Base-by-base conservation (phyloP, 2,329 filamentous ascomycete species). In the Colletotrichum limetticola region DNA sequence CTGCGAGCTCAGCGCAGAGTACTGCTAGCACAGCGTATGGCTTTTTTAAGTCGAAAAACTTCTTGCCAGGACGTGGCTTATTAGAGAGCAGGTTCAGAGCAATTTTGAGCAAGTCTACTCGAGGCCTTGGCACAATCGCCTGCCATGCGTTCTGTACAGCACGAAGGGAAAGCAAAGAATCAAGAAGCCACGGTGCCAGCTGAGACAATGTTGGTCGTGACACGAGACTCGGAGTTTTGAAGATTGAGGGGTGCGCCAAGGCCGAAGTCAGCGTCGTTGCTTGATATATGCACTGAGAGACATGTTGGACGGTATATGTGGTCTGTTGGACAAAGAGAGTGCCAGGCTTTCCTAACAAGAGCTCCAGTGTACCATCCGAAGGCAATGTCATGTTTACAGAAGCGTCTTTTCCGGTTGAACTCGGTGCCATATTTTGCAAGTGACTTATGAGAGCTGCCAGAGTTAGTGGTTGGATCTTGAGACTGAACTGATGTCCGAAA, bases 121-220 rank as follows among this genome's bases (percentile, higher is more conserved):
- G 57, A 26, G 53, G 26, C 35, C 24, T 59, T 46, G 74, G 77
- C 62, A 57, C 68, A 26, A 76, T 49, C 52, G 77, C 66, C 49
- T 81, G 80, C 80, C 85, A 84, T 74, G 79, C 79, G 35, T 80
- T 82, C 70, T 85, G 84, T 12, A 82, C 77, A 24, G 81, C 77
- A 62, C 84, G 82, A 35, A 89, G 78, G 55, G 84, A 82, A 46
- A 86, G 80, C 74, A 86, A 79, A 7, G 83, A 82, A 76, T 90
- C 88, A 71, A 89, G 78, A 14, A 90, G 78, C 87, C 87, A 89
- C 14, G 85, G 82, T 0, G 83, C 78, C 70, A 82, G 82, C 73
- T 86, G 85, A 22, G 79, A 80, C 62, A 84, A 83, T 69, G 79
- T 79, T 19, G 80, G 78, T 12, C 78, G 75, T 35, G 77, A 80